Evolutionary conservation across 495 filamentous ascomycete genomes (phyloP), one percentile per base, ranked within the genome.

Genomic region (Aspergillus carlsbadensis): DNA sequence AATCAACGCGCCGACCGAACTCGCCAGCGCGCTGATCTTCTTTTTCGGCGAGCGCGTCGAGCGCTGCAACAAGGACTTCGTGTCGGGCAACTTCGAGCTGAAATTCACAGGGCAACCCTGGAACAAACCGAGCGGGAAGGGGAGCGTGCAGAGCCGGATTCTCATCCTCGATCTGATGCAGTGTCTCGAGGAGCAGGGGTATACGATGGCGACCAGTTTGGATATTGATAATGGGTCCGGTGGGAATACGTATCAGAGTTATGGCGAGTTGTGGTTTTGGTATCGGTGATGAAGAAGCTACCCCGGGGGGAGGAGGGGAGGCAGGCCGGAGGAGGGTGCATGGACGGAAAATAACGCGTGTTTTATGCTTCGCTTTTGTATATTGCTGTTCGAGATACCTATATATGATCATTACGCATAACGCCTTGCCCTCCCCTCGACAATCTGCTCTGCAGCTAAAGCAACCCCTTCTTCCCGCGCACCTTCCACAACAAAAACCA

Each of bases 401-500:
- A 45, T 26, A 24, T 14, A 45, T 21, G 20, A 22, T 24, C 0
- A 24, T 45, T 8, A 45, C 14, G 17, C 20, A 3, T 33, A 47
- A 31, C 10, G 10, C 13, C 2, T 48, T 10, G 10, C 13, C 4
- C 24, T 34, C 11, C 10, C 14, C 15, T 17, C 15, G 21, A 21
- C 42, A n/a, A n/a, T n/a, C n/a, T n/a, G n/a, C n/a, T n/a, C n/a
- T n/a, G n/a, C n/a, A 20, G 5, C 15, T 29, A 65, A 33, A 65
- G 63, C 0, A 67, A 42, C 2, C 62, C 65, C 26, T 54, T 65
- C 37, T 65, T 68, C 20, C 51, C 47, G 39, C 65, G 52, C 8
- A 50, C 50, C 11, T 44, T 67, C 17, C 51, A 55, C 0, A 68
- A 52, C 6, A 63, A 41, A 50, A 61, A 61, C 65, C 63, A 68